Base-by-base conservation (phyloP, 2,329 filamentous ascomycete genomes). In the Atkinsonella texensis region DNA sequence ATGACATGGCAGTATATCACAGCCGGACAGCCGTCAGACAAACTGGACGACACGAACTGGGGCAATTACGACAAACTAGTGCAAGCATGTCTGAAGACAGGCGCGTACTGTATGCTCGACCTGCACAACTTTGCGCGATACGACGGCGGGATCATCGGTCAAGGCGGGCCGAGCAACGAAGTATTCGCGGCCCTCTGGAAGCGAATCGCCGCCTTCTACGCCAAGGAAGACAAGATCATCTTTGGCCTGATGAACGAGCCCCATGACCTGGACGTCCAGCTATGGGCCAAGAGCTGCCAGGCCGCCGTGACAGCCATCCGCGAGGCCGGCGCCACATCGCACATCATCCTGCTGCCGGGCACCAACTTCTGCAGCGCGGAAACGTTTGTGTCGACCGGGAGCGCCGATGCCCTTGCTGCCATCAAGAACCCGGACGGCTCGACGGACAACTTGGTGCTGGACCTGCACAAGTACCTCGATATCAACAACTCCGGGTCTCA, bases 241-340 rank as follows among this genome's bases (percentile, higher is more conserved):
- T 86, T 86, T 56, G 81, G 80, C 13, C 62, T 86, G 44, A 85
- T 86, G 81, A 87, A 86, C 65, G 83, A 83, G 66, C 82, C 83
- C 7, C 80, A 84, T 62, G 76, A 80, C 49, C 64, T 78, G 51
- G 74, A 81, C 58, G 70, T 83, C 56, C 63, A 60, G 28, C 63
- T 66, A 1, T 86, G 83, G 83, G 80, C 77, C 0, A 62, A 70
- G 4, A 80, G 78, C 0, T 76, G 79, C 54, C 83, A 86, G 60
- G 72, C 71, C 12, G 80, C 72, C 15, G 83, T 87, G 1, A 81
- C 75, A 0, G 83, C 80, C 3, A 85, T 87, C 58, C 77, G 83
- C 43, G 64, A 74, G 42, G 75, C 79, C 2, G 83, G 82, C n/a
- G 81, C 82, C n/a, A 74, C 80, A 0, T 67, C 67, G 18, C 79